These are phyloP conservation scores for Pulveroboletus frians DNA, from an alignment of 768 basidiomycete genomes.

Conservation along the genomic window DNA sequence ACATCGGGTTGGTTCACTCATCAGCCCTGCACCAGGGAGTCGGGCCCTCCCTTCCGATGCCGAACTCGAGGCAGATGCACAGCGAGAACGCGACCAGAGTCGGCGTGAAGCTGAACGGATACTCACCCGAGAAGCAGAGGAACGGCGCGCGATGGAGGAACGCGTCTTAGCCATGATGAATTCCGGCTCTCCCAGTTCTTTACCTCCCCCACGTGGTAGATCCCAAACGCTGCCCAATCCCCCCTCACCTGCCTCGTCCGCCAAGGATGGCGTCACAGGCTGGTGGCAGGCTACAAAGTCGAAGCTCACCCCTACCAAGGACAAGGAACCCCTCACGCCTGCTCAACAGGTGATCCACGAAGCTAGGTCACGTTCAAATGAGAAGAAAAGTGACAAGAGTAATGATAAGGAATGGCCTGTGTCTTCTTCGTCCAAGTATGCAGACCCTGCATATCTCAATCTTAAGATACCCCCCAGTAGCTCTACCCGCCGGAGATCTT, in stretches of 20 bases:
- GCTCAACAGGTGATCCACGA: conserved; percentile 81
- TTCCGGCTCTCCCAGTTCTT: conserved; percentile 28
- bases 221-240: conserved; percentile 52
- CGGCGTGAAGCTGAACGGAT: conserved; percentile 77
- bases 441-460: conserved; percentile 55
- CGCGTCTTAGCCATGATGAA: conserved; percentile 73
- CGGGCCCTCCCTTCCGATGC: conserved; percentile 60
- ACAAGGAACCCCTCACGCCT: conserved; percentile 68
- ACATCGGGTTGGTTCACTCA: conserved; percentile 65
- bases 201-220: conserved; percentile 59
- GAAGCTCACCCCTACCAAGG: conserved; percentile 73
- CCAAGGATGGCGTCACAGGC: conserved; percentile 49
- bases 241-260: conserved; percentile 58
- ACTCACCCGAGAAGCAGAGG: conserved; percentile 63
- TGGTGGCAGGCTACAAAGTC: conserved; percentile 80
- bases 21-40: conserved; percentile 45
- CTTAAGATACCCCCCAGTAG: conserved; percentile 48
- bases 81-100: conserved; percentile 69
- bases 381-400: conserved; percentile 36
- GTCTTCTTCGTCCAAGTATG: conserved; percentile 44
- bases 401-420: conserved; percentile 57
- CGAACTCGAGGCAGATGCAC: conserved; percentile 77
- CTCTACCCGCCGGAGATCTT: conserved; percentile 44
- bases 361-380: conserved; percentile 61
- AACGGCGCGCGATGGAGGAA: conserved; percentile 65